Conservation (phyloP, 768 basidiomycete species). For the Sporobolomyces phaffii region DNA sequence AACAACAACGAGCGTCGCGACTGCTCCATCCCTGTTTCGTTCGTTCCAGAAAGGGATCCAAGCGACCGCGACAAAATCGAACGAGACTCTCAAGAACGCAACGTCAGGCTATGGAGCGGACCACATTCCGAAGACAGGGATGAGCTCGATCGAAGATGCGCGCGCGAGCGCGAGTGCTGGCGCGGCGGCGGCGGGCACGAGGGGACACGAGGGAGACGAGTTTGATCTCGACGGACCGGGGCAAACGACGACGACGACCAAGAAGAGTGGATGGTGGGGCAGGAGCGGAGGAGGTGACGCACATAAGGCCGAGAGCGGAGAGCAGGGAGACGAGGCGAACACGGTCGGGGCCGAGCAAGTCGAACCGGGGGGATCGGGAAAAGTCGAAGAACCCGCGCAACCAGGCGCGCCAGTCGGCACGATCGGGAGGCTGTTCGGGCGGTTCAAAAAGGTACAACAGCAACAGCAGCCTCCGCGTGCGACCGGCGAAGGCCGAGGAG, state of each 20-base stretch:
- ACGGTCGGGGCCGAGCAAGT: constrained; percentile 13
- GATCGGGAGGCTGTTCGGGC: constrained; percentile 18
- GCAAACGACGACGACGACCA: not conserved
- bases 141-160: constrained; percentile 1
- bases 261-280: constrained; percentile 14
- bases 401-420: constrained; percentile 1
- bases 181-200: not conserved
- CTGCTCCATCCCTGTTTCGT: not conserved
- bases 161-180: no score
- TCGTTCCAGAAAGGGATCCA: no score
- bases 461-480: no score
- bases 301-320: not conserved
- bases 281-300: not conserved
- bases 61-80: no score
- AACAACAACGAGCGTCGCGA: not conserved
- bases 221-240: constrained; percentile 21
- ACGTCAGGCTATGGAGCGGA: not conserved
- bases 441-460: constrained; percentile 21
- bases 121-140: not conserved
- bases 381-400: not conserved
- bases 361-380: constrained; percentile 3
- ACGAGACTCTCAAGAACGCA: not conserved
- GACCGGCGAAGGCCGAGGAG: not conserved
- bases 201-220: constrained; percentile 16
- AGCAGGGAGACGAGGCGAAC: constrained; percentile 3